phyloP scores from a whole-genome alignment of 129 eudicot species.

The Artemisia argyi region DNA sequence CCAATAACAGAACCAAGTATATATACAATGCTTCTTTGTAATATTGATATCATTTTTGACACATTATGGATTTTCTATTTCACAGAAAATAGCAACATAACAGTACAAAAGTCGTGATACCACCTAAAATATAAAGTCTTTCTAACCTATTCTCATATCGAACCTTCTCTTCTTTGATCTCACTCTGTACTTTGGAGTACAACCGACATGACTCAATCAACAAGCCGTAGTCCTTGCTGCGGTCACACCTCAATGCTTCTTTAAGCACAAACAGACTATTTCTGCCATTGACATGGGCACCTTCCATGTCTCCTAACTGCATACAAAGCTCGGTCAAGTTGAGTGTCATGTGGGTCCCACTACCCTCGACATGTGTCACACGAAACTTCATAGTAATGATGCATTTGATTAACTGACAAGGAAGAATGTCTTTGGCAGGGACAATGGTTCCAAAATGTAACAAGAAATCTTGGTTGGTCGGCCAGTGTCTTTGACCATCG shows the following conservation, averaged over 20 bases:
- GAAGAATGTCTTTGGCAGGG: slow-evolving; percentile 73
- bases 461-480: slow-evolving; percentile 74
- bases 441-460: slow-evolving; percentile 80
- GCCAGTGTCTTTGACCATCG: slow-evolving; percentile 95
- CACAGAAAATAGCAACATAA: slow-evolving; percentile 58
- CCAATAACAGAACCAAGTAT: background rate
- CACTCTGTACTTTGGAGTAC: slow-evolving; percentile 61
- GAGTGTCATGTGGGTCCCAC: slow-evolving; percentile 34
- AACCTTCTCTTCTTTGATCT: slow-evolving; percentile 76
- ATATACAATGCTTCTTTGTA: background rate
- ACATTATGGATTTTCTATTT: background rate
- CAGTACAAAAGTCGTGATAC: slow-evolving; percentile 54
- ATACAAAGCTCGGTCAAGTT: slow-evolving; percentile 69
- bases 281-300: slow-evolving; percentile 86
- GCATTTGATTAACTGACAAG: slow-evolving; percentile 72
- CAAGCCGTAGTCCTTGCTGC: slow-evolving; percentile 70
- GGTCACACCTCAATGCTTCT: slow-evolving; percentile 66
- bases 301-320: slow-evolving; percentile 89
- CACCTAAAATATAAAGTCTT: slow-evolving; percentile 54
- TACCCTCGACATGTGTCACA: slow-evolving; percentile 39
- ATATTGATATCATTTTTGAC: background rate
- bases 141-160: slow-evolving; percentile 77
- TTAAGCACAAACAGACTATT: slow-evolving; percentile 74
- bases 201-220: slow-evolving; percentile 63
- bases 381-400: slow-evolving; percentile 65